phyloP scores from a whole-genome alignment of 2,329 filamentous ascomycete species.

The Monosporascus ibericus region DNA sequence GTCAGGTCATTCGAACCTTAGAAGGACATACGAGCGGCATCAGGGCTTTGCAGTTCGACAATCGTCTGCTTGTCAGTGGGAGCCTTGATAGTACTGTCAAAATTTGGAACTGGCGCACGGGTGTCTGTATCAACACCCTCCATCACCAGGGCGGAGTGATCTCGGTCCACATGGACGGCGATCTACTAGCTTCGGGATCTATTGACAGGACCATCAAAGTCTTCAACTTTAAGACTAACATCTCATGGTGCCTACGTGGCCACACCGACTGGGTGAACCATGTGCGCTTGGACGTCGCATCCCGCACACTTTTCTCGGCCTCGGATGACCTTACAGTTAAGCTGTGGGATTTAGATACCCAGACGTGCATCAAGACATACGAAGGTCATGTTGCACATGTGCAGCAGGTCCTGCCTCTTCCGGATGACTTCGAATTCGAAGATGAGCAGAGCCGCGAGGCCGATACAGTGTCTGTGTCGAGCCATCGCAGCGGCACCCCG shows the following conservation, averaged over 20 bases:
- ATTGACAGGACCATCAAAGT: constrained; percentile 87
- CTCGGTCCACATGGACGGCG: constrained; percentile 78
- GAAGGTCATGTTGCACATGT: constrained; percentile 92
- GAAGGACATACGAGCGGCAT: constrained; percentile 78
- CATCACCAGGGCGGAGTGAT: constrained; percentile 78
- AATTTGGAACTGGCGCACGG: constrained; percentile 96
- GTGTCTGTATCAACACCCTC: constrained; percentile 76
- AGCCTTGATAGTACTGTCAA: constrained; percentile 82
- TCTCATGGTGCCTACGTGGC: constrained; percentile 72
- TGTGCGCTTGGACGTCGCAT: constrained; percentile 77
- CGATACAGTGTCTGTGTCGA: constrained; percentile 48
- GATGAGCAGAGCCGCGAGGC: constrained; percentile 51
- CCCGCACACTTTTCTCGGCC: constrained; percentile 82
- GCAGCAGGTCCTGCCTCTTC: constrained; percentile 81
- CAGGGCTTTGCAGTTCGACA: constrained; percentile 86
- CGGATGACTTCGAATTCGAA: constrained; percentile 84
- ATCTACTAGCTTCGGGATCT: constrained; percentile 80
- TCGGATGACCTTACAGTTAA: constrained; percentile 90
- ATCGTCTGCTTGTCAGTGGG: constrained; percentile 83
- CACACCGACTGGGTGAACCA: constrained; percentile 95
- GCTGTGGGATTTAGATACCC: constrained; percentile 87
- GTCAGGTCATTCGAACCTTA: constrained; percentile 79
- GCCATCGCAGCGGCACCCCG: constrained; percentile 39
- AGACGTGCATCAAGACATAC: constrained; percentile 69
- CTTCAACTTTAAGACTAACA: constrained; percentile 83